Evolutionary conservation across 2,329 filamentous ascomycete species (phyloP).

Genomic region (Pseudogymnoascus pannorum): DNA sequence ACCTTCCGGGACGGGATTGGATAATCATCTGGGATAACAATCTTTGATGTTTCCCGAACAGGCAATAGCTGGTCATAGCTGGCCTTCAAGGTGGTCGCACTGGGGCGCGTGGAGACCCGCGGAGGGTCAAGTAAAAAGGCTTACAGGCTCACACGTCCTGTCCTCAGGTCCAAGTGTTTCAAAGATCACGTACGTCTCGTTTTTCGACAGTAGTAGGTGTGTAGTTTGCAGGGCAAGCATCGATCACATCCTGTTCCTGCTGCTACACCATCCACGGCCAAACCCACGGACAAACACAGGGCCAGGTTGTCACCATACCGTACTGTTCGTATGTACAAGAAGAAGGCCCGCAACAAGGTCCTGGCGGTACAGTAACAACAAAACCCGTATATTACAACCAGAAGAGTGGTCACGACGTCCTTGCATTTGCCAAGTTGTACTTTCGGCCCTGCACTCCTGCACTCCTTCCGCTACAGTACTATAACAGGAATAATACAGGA

Average conservation of each 20-base stretch:
- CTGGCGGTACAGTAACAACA: background rate
- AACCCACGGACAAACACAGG: background rate
- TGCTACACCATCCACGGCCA: background rate
- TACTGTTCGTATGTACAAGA: background rate
- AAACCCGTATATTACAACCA: background rate
- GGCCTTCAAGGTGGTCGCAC: slow-evolving; percentile 3
- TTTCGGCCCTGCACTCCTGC: background rate
- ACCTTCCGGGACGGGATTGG: background rate
- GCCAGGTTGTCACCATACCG: background rate
- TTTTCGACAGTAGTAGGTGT: background rate
- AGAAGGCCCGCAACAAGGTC: background rate
- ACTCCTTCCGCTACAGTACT: background rate
- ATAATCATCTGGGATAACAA: slow-evolving; percentile 2
- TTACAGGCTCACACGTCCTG: slow-evolving; percentile 7
- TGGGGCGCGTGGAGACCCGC: background rate
- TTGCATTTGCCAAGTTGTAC: slow-evolving; percentile 4
- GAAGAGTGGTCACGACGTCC: background rate
- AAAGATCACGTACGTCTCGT: background rate
- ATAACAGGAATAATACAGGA: background rate
- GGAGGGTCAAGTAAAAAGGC: slow-evolving; percentile 1
- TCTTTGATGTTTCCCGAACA: background rate
- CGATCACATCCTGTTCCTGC: background rate
- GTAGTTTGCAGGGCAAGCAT: background rate
- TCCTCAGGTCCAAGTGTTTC: slow-evolving; percentile 7
- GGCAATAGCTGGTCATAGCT: slow-evolving; percentile 6